These are phyloP conservation scores for Malassezia yamatoensis DNA, from an alignment of 1,284 basidiomycete species.

Conservation along the genomic window DNA sequence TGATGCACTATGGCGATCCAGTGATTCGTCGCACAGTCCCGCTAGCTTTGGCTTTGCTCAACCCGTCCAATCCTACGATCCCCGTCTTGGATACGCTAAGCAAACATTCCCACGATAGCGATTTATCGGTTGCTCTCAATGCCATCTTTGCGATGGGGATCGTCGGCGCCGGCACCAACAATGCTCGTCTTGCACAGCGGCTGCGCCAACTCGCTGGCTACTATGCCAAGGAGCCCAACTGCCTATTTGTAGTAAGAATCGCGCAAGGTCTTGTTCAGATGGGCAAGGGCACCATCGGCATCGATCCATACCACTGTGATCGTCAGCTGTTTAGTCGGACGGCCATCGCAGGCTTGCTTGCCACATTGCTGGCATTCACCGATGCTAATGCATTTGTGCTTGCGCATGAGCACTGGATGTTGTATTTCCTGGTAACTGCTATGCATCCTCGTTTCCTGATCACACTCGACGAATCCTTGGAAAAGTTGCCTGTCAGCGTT, in stretches of 20 bases:
- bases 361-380: constrained; percentile 80
- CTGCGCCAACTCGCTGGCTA: constrained; percentile 89
- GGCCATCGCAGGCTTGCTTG: constrained; percentile 80
- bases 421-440: constrained; percentile 84
- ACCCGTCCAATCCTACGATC: constrained; percentile 91
- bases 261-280: constrained; percentile 94
- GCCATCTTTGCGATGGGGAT: constrained; percentile 98
- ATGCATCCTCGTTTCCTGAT: constrained; percentile 99
- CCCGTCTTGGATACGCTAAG: constrained; percentile 91
- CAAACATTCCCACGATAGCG: constrained; percentile 99
- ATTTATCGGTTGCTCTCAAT: constrained; percentile 87
- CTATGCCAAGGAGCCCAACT: constrained; percentile 94
- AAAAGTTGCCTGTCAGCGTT: constrained; percentile 71
- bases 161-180: constrained; percentile 95
- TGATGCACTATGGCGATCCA: constrained; percentile 95
- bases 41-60: constrained; percentile 84
- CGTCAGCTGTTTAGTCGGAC: constrained; percentile 78
- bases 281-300: constrained; percentile 97
- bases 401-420: constrained; percentile 95
- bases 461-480: constrained; percentile 70
- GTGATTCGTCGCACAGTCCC: constrained; percentile 87
- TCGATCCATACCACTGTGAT: constrained; percentile 95
- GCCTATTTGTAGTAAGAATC: constrained; percentile 89
- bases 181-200: constrained; percentile 94
- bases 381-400: constrained; percentile 88